phyloP scores from a whole-genome alignment of 306 rosid species.

The Cucurbita ficifolia region DNA sequence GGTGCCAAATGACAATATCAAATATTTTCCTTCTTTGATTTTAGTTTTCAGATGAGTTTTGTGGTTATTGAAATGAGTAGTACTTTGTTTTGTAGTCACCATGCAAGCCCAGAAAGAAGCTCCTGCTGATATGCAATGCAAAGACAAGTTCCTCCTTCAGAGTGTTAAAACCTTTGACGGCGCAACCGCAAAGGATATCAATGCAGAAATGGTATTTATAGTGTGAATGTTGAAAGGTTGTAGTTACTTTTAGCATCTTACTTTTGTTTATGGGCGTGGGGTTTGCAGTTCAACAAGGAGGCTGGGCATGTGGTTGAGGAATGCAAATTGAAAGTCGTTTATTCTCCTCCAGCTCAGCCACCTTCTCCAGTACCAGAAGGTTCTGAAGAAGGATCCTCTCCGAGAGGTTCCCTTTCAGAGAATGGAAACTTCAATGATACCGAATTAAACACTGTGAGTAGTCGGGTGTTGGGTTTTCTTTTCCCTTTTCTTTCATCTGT shows the following conservation, averaged over 20 bases:
- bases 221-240: background rate
- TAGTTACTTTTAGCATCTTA: background rate
- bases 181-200: constrained; percentile 39
- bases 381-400: constrained; percentile 87
- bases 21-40: background rate
- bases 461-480: constrained; percentile 14
- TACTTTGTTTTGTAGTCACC: constrained; percentile 35
- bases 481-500: background rate
- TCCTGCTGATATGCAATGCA: constrained; percentile 82
- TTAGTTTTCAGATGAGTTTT: background rate
- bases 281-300: constrained; percentile 63
- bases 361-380: constrained; percentile 88
- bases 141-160: constrained; percentile 91
- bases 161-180: constrained; percentile 50
- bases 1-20: constrained; percentile 27
- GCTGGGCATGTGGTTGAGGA: constrained; percentile 77
- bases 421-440: constrained; percentile 42
- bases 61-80: background rate
- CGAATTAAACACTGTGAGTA: constrained; percentile 46
- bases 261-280: constrained; percentile 7
- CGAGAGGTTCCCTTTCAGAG: constrained; percentile 58
- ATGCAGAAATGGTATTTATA: constrained; percentile 65
- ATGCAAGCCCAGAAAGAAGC: constrained; percentile 94
- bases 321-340: constrained; percentile 76
- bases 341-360: constrained; percentile 68